A percentile compares a stretch with the other conserved stretches of the same genome.
These are phyloP conservation scores for Phialophora macrospora DNA, from an alignment of 2,329 filamentous ascomycete species.

Conservation along the genomic window DNA sequence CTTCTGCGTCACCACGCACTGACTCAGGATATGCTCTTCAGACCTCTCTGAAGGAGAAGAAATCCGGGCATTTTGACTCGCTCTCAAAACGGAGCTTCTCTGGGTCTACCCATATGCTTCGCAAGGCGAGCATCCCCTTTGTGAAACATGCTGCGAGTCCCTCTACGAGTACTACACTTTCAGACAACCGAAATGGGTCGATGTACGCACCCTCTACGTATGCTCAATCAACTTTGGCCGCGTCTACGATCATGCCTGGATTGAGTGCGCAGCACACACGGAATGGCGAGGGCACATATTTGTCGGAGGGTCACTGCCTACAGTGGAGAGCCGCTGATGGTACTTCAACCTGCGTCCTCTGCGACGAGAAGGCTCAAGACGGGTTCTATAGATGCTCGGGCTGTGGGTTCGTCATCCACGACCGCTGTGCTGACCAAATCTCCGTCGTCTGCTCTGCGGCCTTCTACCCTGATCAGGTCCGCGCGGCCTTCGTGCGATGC, in stretches of 20 bases:
- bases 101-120: conserved; percentile 52
- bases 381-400: conserved; percentile 56
- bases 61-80: conserved; percentile 88
- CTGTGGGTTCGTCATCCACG: conserved; percentile 60
- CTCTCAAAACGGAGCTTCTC: conserved; percentile 88
- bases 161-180: conserved; percentile 51
- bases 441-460: conserved; percentile 69
- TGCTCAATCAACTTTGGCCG: conserved; percentile 57
- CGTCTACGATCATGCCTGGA: conserved; percentile 57
- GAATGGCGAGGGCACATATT: conserved; percentile 50
- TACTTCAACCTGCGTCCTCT: conserved; percentile 53
- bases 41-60: conserved; percentile 86
- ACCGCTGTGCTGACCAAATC: conserved; percentile 63
- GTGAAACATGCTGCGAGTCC: conserved; percentile 61
- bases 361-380: conserved; percentile 64
- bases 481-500: conserved; percentile 70
- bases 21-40: conserved; percentile 90
- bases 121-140: conserved; percentile 72
- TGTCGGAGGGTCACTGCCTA: conserved; percentile 57
- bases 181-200: conserved; percentile 50
- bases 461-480: conserved; percentile 69
- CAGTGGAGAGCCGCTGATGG: conserved; percentile 53
- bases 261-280: conserved; percentile 44
- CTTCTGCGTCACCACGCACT: conserved; percentile 80
- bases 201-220: conserved; percentile 57